These are phyloP conservation scores for Kwoniella shandongensis DNA, from an alignment of 768 basidiomycete species.

Conservation along the genomic window DNA sequence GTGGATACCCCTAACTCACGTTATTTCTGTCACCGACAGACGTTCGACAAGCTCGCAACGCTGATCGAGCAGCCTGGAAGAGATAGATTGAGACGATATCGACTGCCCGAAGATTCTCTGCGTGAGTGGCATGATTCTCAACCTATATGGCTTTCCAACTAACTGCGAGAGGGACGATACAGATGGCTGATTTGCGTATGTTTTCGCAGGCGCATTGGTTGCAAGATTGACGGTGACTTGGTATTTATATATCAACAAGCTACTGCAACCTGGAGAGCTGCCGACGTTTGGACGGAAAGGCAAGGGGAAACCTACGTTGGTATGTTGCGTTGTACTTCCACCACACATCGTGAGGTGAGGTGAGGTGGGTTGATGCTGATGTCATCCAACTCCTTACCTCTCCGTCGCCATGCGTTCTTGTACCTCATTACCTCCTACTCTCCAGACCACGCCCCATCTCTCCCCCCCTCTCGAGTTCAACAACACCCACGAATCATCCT, in stretches of 20 bases:
- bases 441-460: slow-evolving; percentile 13
- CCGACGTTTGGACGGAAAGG: slow-evolving; percentile 26
- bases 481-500: slow-evolving; percentile 38
- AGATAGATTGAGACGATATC: slow-evolving; percentile 23
- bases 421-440: not conserved
- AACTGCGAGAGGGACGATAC: too few relatives aligned
- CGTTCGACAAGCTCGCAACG: slow-evolving; percentile 18
- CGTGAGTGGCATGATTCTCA: slow-evolving; percentile 11
- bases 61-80: slow-evolving; percentile 17
- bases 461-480: slow-evolving; percentile 36
- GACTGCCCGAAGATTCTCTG: slow-evolving; percentile 25
- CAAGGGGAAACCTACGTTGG: slow-evolving; percentile 36
- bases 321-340: slow-evolving; percentile 8
- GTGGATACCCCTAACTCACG: slow-evolving; percentile 1
- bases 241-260: slow-evolving; percentile 20
- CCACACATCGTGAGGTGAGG: not conserved
- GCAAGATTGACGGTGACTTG: slow-evolving; percentile 31
- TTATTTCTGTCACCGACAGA: slow-evolving; percentile 8
- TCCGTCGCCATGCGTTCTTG: not conserved
- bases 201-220: slow-evolving; percentile 39
- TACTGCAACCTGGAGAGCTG: slow-evolving; percentile 8
- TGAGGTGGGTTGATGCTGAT: too few relatives aligned
- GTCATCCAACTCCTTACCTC: too few relatives aligned
- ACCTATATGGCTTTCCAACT: not conserved
- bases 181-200: too few relatives aligned